Conservation (phyloP, 257 asterid genomes). For the Solanum chiquidenum region DNA sequence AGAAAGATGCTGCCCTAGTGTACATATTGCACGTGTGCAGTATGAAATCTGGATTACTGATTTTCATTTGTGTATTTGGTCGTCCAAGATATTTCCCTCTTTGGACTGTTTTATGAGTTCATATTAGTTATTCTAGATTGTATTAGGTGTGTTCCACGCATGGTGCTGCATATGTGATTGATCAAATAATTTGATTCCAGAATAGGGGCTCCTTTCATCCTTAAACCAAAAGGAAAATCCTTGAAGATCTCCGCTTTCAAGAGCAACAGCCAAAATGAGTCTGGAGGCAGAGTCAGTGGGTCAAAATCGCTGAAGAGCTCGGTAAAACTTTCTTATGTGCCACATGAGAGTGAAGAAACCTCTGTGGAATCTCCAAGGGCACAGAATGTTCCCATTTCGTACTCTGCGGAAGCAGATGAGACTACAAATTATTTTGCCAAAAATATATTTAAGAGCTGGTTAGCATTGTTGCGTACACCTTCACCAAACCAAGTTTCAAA, state of each 20-base stretch:
- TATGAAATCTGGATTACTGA: neutral
- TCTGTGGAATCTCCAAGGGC: constrained; percentile 45
- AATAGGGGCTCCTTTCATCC: constrained; percentile 33
- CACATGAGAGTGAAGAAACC: constrained; percentile 56
- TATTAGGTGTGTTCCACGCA: neutral
- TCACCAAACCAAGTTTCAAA: constrained; percentile 26
- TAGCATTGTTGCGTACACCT: constrained; percentile 46
- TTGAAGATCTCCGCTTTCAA: constrained; percentile 72
- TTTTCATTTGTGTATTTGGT: neutral
- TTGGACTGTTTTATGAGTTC: neutral
- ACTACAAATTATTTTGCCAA: constrained; percentile 44
- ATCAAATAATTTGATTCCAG: constrained; percentile 34
- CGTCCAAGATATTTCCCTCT: neutral
- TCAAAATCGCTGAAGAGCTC: constrained; percentile 50
- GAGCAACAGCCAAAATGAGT: constrained; percentile 50
- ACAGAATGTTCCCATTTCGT: constrained; percentile 45
- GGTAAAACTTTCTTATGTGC: constrained; percentile 53
- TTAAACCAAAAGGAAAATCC: constrained; percentile 42
- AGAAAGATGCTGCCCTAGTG: neutral
- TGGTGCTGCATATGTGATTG: constrained; percentile 1
- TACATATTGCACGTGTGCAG: neutral
- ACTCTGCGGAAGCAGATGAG: constrained; percentile 31
- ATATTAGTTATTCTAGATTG: neutral
- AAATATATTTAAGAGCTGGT: constrained; percentile 65
- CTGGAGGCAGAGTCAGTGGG: constrained; percentile 48